phyloP scores from a whole-genome alignment of 495 filamentous ascomycete genomes.

The Penicillium dipodomyicola region DNA sequence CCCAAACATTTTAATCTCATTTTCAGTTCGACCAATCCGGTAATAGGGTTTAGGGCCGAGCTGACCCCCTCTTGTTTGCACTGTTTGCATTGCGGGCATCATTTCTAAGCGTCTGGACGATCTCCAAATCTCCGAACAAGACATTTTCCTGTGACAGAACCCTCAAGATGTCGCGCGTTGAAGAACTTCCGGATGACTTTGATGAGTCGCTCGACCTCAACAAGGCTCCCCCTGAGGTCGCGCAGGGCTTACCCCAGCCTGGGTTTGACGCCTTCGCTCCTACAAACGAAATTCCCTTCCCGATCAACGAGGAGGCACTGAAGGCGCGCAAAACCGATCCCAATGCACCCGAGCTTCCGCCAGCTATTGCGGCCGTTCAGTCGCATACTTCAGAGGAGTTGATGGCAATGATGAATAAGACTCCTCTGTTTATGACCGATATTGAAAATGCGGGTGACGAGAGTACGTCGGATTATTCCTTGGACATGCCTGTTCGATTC shows the following conservation, averaged over 20 bases:
- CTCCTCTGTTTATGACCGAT: slow-evolving; percentile 92
- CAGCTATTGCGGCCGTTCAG: slow-evolving; percentile 54
- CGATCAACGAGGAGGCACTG: slow-evolving; percentile 41
- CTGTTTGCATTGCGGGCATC: slow-evolving; percentile 31
- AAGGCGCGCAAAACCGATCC: slow-evolving; percentile 35
- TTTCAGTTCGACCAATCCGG: not conserved
- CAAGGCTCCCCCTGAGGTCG: slow-evolving; percentile 18
- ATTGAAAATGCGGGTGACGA: slow-evolving; percentile 67
- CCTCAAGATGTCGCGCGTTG: slow-evolving; percentile 40
- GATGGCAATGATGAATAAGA: slow-evolving; percentile 69
- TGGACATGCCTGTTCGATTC: not conserved
- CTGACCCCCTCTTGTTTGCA: slow-evolving; percentile 39
- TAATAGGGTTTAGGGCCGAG: slow-evolving; percentile 26
- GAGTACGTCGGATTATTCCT: slow-evolving; percentile 34
- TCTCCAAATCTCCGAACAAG: slow-evolving; percentile 11
- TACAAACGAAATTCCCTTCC: slow-evolving; percentile 41
- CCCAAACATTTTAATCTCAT: not conserved
- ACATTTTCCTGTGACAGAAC: not conserved
- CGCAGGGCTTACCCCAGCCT: slow-evolving; percentile 21
- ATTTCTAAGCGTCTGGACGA: slow-evolving; percentile 14
- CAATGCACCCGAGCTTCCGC: slow-evolving; percentile 50
- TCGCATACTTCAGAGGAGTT: slow-evolving; percentile 70
- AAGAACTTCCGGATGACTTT: slow-evolving; percentile 53
- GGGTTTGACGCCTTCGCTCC: slow-evolving; percentile 29
- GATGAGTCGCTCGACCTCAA: slow-evolving; percentile 47